A percentile compares a stretch with the other conserved stretches of the same genome.
Evolutionary conservation across 148 eudicot species (phyloP).

Genomic region (Vaccinium corymbosum): DNA sequence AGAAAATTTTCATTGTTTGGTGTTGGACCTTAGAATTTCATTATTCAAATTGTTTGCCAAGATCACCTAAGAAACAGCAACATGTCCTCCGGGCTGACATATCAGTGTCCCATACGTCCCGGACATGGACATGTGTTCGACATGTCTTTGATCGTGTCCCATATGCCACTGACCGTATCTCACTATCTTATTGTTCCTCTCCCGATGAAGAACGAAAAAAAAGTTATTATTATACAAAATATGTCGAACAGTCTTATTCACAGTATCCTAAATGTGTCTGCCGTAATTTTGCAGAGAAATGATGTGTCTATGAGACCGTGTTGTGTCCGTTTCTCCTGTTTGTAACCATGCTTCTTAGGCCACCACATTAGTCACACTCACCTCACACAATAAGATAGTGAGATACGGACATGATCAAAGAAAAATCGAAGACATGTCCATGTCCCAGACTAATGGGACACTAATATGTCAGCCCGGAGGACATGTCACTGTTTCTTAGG

Average conservation of each 20-base stretch:
- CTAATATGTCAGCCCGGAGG: not conserved
- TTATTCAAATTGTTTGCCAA: not conserved
- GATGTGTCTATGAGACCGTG: not conserved
- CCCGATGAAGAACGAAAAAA: too few relatives aligned
- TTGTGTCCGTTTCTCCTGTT: not conserved
- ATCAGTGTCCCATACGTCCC: not conserved
- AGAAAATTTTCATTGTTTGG: not conserved
- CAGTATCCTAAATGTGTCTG: not conserved
- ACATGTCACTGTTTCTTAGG: not conserved
- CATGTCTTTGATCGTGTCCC: not conserved
- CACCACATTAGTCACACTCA: too few relatives aligned
- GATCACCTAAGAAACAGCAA: not conserved
- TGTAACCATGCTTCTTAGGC: not conserved
- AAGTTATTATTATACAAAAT: too few relatives aligned
- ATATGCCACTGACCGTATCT: not conserved
- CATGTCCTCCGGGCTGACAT: not conserved
- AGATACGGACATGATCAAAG: not conserved
- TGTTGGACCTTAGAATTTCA: not conserved
- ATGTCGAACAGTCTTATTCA: not conserved
- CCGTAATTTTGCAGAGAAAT: not conserved
- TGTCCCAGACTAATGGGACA: not conserved
- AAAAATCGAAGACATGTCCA: not conserved
- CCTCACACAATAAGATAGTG: too few relatives aligned
- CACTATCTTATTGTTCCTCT: not conserved
- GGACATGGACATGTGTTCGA: not conserved